phyloP scores from a whole-genome alignment of 108 stramenopile species.

The Conticribra guillardii region DNA sequence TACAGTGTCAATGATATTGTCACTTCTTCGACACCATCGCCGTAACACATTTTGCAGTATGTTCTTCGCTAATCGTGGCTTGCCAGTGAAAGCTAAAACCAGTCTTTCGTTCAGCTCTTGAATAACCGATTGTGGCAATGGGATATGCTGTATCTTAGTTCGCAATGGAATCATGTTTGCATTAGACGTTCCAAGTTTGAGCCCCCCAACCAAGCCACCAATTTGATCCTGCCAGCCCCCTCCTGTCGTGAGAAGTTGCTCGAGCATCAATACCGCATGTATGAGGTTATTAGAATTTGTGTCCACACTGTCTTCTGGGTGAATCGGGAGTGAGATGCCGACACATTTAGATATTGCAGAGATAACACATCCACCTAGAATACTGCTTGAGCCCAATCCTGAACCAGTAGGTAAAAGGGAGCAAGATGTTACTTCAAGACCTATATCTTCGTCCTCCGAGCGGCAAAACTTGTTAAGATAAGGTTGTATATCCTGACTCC shows the following conservation, averaged over 20 bases:
- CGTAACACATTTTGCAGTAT: slow-evolving; percentile 76
- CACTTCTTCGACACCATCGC: slow-evolving; percentile 68
- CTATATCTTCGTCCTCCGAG: slow-evolving; percentile 43
- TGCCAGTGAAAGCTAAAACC: slow-evolving; percentile 72
- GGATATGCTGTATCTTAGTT: slow-evolving; percentile 45
- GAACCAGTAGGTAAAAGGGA: slow-evolving; percentile 81
- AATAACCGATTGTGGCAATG: slow-evolving; percentile 17
- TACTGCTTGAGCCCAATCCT: slow-evolving; percentile 86
- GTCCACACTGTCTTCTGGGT: slow-evolving; percentile 14
- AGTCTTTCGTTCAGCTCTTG: slow-evolving; percentile 55
- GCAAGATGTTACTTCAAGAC: slow-evolving; percentile 67
- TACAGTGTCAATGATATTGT: slow-evolving; percentile 66
- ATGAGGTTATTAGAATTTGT: slow-evolving; percentile 51
- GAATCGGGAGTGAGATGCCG: slow-evolving; percentile 44
- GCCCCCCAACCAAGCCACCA: slow-evolving; percentile 64
- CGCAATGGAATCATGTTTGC: slow-evolving; percentile 48
- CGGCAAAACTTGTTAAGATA: slow-evolving; percentile 63
- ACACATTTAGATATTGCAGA: slow-evolving; percentile 54
- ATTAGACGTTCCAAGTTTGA: slow-evolving; percentile 61
- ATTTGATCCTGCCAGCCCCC: slow-evolving; percentile 95
- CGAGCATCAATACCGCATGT: slow-evolving; percentile 65
- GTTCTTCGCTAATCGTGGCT: slow-evolving; percentile 84
- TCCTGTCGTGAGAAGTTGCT: slow-evolving; percentile 81
- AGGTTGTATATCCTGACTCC: slow-evolving; percentile 44
- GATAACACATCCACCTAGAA: slow-evolving; percentile 79